Percentiles rank a stretch among this genome's conserved stretches.
Evolutionary conservation across 192 early-diverging fungal genomes (phyloP).

Genomic region (Globomyces pollinis-pini): DNA sequence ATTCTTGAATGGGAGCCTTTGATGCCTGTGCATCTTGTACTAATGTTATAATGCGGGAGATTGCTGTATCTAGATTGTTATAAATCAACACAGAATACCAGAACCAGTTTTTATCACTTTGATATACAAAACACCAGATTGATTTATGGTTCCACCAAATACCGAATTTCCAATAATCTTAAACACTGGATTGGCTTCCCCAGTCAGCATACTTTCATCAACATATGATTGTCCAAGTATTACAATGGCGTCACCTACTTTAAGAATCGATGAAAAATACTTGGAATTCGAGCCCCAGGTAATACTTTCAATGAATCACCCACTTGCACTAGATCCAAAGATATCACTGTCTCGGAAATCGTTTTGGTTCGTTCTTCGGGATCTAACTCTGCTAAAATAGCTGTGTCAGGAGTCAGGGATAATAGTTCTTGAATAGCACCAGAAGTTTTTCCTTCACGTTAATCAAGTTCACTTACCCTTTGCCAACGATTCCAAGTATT

Average conservation of each 20-base stretch:
- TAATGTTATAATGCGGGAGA: conserved; percentile 53
- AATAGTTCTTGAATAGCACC: conserved; percentile 69
- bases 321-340: conserved; percentile 51
- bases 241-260: conserved; percentile 63
- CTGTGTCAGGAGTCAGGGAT: conserved; percentile 66
- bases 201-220: conserved; percentile 78
- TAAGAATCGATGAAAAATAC: too few species aligned
- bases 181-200: conserved; percentile 62
- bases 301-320: conserved; percentile 69
- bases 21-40: conserved; percentile 59
- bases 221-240: conserved; percentile 46
- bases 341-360: conserved; percentile 37
- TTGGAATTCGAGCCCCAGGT: conserved; percentile 62
- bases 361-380: conserved; percentile 2
- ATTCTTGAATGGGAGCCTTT: conserved; percentile 57
- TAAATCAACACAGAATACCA: conserved; percentile 19
- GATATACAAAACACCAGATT: conserved; percentile 46
- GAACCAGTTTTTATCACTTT: conserved; percentile 54
- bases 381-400: conserved; percentile 46
- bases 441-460: conserved; percentile 46
- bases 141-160: conserved; percentile 62
- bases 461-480: conserved; percentile 50
- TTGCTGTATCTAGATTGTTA: conserved; percentile 47
- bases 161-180: conserved; percentile 41
- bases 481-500: conserved; percentile 70